phyloP scores from a whole-genome alignment of 495 filamentous ascomycete genomes.

The Neohortaea acidophila region DNA sequence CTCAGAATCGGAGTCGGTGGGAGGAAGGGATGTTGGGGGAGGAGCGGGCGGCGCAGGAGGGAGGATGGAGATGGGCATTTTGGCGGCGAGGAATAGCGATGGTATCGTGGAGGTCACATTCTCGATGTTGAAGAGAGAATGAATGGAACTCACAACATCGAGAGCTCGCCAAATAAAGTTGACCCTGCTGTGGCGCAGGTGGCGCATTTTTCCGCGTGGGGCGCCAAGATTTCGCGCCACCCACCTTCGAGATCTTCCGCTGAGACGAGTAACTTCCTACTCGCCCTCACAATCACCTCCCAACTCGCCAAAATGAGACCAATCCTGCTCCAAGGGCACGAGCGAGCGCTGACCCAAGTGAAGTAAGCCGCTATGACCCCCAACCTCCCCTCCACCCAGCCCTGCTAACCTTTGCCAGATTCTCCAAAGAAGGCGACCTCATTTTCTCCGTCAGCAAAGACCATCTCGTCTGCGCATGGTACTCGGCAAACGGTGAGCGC shows the following conservation, averaged over 20 bases:
- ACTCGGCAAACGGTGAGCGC: constrained; percentile 39
- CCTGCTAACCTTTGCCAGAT: constrained; percentile 37
- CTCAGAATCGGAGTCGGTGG: constrained; percentile 22
- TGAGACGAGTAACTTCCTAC: background rate
- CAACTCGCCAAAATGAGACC: constrained; percentile 54
- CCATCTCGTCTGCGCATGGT: constrained; percentile 88
- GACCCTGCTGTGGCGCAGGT: too few species aligned
- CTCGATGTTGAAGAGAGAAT: background rate
- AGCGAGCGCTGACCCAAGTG: constrained; percentile 96
- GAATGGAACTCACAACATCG: background rate
- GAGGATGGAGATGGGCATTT: constrained; percentile 73
- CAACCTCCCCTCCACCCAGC: background rate
- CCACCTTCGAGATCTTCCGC: background rate
- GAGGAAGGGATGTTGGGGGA: constrained; percentile 21
- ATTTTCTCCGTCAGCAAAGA: constrained; percentile 97
- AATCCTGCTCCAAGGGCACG: constrained; percentile 89
- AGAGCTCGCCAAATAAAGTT: too few species aligned
- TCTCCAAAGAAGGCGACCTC: constrained; percentile 91
- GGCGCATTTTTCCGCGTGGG: background rate
- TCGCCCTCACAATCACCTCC: background rate
- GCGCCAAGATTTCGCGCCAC: background rate
- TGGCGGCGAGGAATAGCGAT: too few species aligned
- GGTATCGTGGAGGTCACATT: too few species aligned
- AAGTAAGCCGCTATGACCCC: constrained; percentile 42
- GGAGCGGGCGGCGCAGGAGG: constrained; percentile 36